These are phyloP conservation scores for Stentor coeruleus DNA, from an alignment of 73 alveolate genomes.

Conservation along the genomic window DNA sequence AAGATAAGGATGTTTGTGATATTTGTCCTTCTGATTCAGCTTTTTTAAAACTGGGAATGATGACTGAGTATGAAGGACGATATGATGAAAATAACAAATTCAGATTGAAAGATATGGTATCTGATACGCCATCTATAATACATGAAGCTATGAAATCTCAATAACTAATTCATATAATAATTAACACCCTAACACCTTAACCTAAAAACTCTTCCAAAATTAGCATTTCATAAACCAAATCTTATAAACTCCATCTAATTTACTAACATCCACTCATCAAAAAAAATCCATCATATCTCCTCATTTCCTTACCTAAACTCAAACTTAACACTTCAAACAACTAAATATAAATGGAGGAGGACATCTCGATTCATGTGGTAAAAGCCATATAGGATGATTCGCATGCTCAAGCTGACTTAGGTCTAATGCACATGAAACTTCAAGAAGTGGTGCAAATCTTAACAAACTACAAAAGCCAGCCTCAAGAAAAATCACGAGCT, in stretches of 20 bases:
- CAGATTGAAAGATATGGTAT: neutral
- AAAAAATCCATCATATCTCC: no score
- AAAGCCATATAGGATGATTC: neutral
- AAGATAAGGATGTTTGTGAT: neutral
- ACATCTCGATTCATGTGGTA: constrained; percentile 1
- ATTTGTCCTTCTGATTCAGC: neutral
- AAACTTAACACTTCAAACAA: no score
- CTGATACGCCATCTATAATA: neutral
- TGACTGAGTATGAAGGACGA: neutral
- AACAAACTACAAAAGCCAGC: constrained; percentile 49
- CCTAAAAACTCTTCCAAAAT: no score
- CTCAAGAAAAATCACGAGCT: constrained; percentile 43
- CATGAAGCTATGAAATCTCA: neutral
- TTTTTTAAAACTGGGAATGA: neutral
- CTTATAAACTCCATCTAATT: no score
- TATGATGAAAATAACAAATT: neutral
- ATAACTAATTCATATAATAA: no score
- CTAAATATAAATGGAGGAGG: neutral
- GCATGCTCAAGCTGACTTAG: constrained; percentile 46
- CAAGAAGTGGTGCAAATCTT: constrained; percentile 53
- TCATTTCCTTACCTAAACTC: no score
- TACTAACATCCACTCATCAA: no score
- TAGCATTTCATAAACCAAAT: no score
- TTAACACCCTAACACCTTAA: no score
- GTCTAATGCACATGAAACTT: constrained; percentile 57